Evolutionary conservation across 2,329 filamentous ascomycete species (phyloP), one percentile per base, ranked within the genome.

Genomic region (Bipolaris victoriae): DNA sequence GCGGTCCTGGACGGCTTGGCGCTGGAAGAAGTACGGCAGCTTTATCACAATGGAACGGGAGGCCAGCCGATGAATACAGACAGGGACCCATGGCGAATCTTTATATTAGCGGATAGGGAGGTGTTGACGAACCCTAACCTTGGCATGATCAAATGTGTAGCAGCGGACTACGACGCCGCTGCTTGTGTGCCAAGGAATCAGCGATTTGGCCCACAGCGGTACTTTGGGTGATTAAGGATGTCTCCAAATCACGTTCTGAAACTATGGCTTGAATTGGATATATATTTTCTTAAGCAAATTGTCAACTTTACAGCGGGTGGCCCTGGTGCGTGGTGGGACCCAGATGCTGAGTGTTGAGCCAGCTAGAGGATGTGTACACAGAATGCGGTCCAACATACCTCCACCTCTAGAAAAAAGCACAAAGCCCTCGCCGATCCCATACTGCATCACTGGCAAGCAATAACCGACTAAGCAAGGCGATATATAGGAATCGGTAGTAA

Each of bases 201-300:
- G 33, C 7, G 13, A 16, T 11, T 29, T 24, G 46, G 33, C 20
- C 46, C 33, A 20, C 7, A 37, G 20, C 33, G 46, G 5, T 39
- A 39, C 22, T 49, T 49, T 49, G 46, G 46, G n/a, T 49, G 33
- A 15, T 36, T 49, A 11, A 49, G 46, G 33, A 49, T 49, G 20
- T 46, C 43, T 20, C 31, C 26, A 11, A 7, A 10, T 5, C n/a
- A 31, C 11, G 10, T 46, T 13, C 20, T 46, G 9, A 18, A 9
- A 18, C 5, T 46, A 6, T 46, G 26, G 43, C 20, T 46, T 20
- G n/a, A 46, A 33, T 20, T 33, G n/a, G 43, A 46, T 1, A 18
- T 11, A 20, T 33, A 46, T 46, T 46, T 11, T 26, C 13, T 46
- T 31, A 10, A 13, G 15, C 7, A 46, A n/a, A 46, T 33, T 18